Percentiles rank a stretch among this genome's conserved stretches.
Conservation (phyloP, 2,329 filamentous ascomycete species). For the Clonostachys rosea region DNA sequence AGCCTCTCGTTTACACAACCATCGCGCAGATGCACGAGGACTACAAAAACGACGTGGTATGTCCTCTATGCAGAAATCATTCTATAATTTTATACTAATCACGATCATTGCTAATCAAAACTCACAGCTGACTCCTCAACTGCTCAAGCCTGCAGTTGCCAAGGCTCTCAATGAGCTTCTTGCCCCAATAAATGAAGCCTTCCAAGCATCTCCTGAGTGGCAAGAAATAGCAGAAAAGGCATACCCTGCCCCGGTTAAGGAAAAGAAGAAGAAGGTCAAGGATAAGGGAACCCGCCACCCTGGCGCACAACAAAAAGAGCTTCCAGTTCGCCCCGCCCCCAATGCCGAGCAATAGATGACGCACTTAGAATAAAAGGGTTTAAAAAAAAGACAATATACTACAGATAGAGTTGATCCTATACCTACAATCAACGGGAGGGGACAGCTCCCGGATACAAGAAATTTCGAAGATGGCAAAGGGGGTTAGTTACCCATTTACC, state of each 20-base stretch:
- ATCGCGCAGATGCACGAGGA: slow-evolving; percentile 75
- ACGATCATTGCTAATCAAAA: slow-evolving; percentile 1
- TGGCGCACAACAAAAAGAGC: slow-evolving; percentile 18
- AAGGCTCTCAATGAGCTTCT: slow-evolving; percentile 70
- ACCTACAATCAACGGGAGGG: too few species aligned
- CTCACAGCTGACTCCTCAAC: slow-evolving; percentile 67
- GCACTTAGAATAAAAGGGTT: too few species aligned
- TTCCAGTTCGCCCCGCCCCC: too few species aligned
- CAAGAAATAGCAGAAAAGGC: slow-evolving; percentile 65
- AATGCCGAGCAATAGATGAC: too few species aligned
- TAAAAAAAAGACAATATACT: too few species aligned
- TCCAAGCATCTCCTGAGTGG: slow-evolving; percentile 70
- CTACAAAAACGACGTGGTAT: slow-evolving; percentile 72
- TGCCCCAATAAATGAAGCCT: slow-evolving; percentile 72
- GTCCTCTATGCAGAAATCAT: slow-evolving; percentile 17
- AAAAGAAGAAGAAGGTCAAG: slow-evolving; percentile 74
- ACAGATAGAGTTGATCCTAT: too few species aligned
- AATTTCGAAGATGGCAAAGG: too few species aligned
- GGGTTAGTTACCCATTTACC: too few species aligned
- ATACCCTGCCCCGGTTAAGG: slow-evolving; percentile 52
- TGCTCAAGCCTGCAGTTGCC: slow-evolving; percentile 80
- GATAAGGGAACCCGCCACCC: slow-evolving; percentile 67
- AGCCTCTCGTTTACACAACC: slow-evolving; percentile 74
- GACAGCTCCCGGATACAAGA: too few species aligned
- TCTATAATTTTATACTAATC: background rate